Percentiles rank a stretch among this genome's conserved stretches.
phyloP scores from a whole-genome alignment of 208 protist species.

The Acanthamoeba healyi region DNA sequence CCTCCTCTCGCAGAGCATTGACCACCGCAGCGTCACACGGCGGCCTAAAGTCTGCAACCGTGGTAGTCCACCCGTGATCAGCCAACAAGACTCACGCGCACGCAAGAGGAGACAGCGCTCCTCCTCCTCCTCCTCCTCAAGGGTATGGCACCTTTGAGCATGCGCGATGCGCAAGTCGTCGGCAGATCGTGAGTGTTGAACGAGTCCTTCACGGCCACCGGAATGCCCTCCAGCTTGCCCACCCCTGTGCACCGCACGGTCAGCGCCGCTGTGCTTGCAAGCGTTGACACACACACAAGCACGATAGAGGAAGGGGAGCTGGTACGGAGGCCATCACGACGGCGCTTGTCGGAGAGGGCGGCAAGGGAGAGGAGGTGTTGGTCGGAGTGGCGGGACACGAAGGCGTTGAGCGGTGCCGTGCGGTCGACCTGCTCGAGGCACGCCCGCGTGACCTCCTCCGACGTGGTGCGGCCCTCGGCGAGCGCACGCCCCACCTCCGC shows the following conservation, averaged over 20 bases:
- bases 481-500: slow-evolving; percentile 2
- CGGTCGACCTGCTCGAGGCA: neutral
- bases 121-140: too few relatives aligned
- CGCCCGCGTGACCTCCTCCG: slow-evolving; percentile 20
- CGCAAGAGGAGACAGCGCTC: too few relatives aligned
- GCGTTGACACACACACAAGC: neutral
- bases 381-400: slow-evolving; percentile 37
- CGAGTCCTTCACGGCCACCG: slow-evolving; percentile 74
- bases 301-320: neutral
- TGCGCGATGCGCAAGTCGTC: slow-evolving; percentile 74
- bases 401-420: slow-evolving; percentile 39
- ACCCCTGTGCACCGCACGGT: neutral
- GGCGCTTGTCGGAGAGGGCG: slow-evolving; percentile 21
- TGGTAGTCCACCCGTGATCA: neutral
- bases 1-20: slow-evolving; percentile 70
- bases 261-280: too few relatives aligned
- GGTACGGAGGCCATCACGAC: slow-evolving; percentile 7
- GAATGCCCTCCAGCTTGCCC: slow-evolving; percentile 74
- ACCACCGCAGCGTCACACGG: slow-evolving; percentile 80
- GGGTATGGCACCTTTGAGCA: slow-evolving; percentile 59
- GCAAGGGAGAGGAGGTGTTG: slow-evolving; percentile 21
- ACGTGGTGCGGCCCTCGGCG: slow-evolving; percentile 15
- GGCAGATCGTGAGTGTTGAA: slow-evolving; percentile 69
- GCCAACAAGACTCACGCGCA: too few relatives aligned
- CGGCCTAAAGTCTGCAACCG: slow-evolving; percentile 75